Evolutionary conservation across 495 filamentous ascomycete species (phyloP).

Genomic region (Lophiotrema nucula): DNA sequence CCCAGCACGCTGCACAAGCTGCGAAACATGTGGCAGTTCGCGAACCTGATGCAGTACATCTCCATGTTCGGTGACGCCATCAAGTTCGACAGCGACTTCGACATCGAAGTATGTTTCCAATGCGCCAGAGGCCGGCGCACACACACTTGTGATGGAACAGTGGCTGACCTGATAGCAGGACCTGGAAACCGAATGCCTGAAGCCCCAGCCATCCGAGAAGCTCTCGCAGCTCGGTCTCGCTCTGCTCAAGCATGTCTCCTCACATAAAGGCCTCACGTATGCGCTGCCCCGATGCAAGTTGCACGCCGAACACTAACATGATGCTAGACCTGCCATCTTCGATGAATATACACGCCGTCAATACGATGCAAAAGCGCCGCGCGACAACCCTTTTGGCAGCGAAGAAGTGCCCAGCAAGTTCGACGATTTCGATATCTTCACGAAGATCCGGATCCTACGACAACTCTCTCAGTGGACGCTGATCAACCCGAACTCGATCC

Average conservation of each 20-base stretch:
- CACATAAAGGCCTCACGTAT: slow-evolving; percentile 86
- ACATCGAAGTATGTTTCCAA: slow-evolving; percentile 69
- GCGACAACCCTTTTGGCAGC: slow-evolving; percentile 81
- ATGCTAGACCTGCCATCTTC: slow-evolving; percentile 73
- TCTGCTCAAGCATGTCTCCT: slow-evolving; percentile 89
- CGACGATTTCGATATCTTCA: slow-evolving; percentile 75
- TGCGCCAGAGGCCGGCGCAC: slow-evolving; percentile 4
- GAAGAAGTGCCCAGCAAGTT: slow-evolving; percentile 73
- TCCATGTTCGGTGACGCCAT: slow-evolving; percentile 82
- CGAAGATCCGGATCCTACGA: slow-evolving; percentile 84
- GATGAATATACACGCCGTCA: slow-evolving; percentile 93
- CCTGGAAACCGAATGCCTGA: slow-evolving; percentile 83
- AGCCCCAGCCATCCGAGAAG: slow-evolving; percentile 66
- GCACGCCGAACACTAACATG: slow-evolving; percentile 2
- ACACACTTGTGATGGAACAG: background rate
- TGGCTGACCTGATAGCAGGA: slow-evolving; percentile 57
- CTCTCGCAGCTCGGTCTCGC: slow-evolving; percentile 81
- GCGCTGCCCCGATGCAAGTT: slow-evolving; percentile 40
- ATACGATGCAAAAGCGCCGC: slow-evolving; percentile 77
- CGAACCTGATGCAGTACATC: slow-evolving; percentile 90
- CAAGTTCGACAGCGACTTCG: slow-evolving; percentile 82
- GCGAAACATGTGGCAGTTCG: slow-evolving; percentile 91
- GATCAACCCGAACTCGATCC: slow-evolving; percentile 76
- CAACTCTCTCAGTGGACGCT: slow-evolving; percentile 91
- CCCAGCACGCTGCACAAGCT: slow-evolving; percentile 62